Evolutionary conservation across 148 eudicot genomes (phyloP).

Genomic region (Camellia japonica): DNA sequence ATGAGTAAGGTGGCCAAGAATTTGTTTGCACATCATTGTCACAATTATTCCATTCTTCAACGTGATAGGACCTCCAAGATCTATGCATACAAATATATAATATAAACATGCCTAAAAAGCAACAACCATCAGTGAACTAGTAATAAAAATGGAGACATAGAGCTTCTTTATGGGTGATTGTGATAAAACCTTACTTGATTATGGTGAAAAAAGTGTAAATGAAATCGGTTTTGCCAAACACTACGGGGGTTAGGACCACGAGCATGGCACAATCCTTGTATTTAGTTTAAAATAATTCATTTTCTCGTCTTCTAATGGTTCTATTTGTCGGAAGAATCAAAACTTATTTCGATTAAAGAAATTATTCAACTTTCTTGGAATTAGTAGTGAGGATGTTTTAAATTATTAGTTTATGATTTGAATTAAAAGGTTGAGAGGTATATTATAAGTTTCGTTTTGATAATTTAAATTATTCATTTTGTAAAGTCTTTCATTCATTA

Average conservation of each 20-base stretch:
- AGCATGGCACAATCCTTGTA: too few relatives aligned
- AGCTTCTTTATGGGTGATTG: neutral
- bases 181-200: neutral
- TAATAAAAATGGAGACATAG: neutral
- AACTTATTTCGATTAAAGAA: neutral
- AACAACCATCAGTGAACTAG: neutral
- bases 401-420: too few relatives aligned
- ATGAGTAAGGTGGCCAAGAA: neutral
- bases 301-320: neutral
- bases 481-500: too few relatives aligned
- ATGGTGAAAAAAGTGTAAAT: neutral
- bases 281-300: neutral
- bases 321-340: neutral
- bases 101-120: constrained; percentile 4
- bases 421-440: too few relatives aligned
- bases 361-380: too few relatives aligned
- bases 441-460: too few relatives aligned
- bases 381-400: too few relatives aligned
- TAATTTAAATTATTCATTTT: too few relatives aligned
- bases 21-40: constrained; percentile 7
- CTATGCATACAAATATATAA: neutral
- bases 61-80: neutral
- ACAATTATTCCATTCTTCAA: neutral
- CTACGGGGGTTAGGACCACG: neutral
- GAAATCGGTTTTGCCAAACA: neutral